Percentiles rank a stretch among this genome's conserved stretches.
Evolutionary conservation across 495 filamentous ascomycete species (phyloP).

Genomic region (Aspergillus campestris): DNA sequence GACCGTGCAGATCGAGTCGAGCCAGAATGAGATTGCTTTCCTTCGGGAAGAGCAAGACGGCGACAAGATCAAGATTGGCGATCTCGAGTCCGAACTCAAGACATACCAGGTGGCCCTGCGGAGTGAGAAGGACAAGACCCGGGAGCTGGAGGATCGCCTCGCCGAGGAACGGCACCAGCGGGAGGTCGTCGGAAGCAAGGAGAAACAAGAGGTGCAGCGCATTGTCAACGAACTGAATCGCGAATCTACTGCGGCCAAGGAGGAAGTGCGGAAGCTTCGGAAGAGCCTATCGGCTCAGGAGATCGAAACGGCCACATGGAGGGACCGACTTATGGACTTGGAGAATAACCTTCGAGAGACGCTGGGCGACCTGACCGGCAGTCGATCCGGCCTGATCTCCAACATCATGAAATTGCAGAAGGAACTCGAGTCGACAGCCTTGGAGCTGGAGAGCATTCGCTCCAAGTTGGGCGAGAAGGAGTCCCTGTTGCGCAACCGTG

Average conservation of each 20-base stretch:
- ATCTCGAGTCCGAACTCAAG: constrained; percentile 74
- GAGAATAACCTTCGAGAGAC: constrained; percentile 82
- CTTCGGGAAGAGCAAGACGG: constrained; percentile 92
- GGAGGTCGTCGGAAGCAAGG: constrained; percentile 73
- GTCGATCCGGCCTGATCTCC: constrained; percentile 77
- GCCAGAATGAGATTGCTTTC: constrained; percentile 90
- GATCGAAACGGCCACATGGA: constrained; percentile 81
- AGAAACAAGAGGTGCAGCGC: constrained; percentile 79
- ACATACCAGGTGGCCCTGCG: constrained; percentile 60
- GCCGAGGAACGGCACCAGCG: constrained; percentile 75
- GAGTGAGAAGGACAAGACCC: constrained; percentile 71
- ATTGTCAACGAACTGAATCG: constrained; percentile 79
- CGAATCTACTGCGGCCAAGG: constrained; percentile 71
- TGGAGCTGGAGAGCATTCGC: constrained; percentile 71
- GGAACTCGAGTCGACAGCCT: constrained; percentile 72
- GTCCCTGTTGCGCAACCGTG: constrained; percentile 79
- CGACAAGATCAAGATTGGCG: constrained; percentile 96
- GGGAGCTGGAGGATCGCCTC: constrained; percentile 70
- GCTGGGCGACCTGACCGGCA: constrained; percentile 76
- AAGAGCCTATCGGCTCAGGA: constrained; percentile 76
- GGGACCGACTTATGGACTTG: constrained; percentile 78
- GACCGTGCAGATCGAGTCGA: constrained; percentile 83
- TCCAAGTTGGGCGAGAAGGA: constrained; percentile 78
- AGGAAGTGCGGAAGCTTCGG: constrained; percentile 72
- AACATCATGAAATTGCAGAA: constrained; percentile 81